Evolutionary conservation across 2,329 filamentous ascomycete genomes (phyloP), one percentile per base, ranked within the genome.

Genomic region (Lasiodiplodia gonubiensis): DNA sequence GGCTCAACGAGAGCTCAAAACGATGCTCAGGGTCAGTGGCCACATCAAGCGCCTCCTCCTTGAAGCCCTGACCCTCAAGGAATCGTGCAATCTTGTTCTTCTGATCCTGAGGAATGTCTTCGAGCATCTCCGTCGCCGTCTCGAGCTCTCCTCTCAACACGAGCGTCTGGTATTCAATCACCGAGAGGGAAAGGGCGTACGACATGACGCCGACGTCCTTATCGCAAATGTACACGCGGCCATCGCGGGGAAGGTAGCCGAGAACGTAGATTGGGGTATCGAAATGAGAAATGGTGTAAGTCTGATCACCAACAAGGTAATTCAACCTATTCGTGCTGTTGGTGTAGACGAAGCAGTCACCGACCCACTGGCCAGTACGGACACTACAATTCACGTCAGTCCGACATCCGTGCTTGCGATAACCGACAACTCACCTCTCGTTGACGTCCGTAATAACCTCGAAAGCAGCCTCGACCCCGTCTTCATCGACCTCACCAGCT

Each of bases 271-370:
- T 93, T 30, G 93, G 89, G 77, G 94, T 90, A 80, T 99, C 95
- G 75, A 97, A 98, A 81, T 98, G 94, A 14, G 94, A 95, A 71
- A 99, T 92, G 3, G 94, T 97, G 85, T 98, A 97, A 16, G 93
- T 97, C 82, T 98, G 94, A 81, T 98, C 95, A 71, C 95, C 95
- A 16, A 99, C 94, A 25, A 99, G 88, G 82, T 98, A 98, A 84
- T 98, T 98, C 69, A 99, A 85, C 70, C 95, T 92, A 85, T 98
- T 97, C 11, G 94, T 97, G 79, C 87, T 92, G 85, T 97, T 98
- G 66, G 95, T 97, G 86, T 98, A 99, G 78, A 98, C 94, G 85
- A 99, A 97, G 83, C 94, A 97, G 82, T 99, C 95, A 70, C 95
- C 95, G 67, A 99, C 92, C 95, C 95, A 99, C 82, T 97, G 92